Base-by-base conservation (phyloP, 306 rosid genomes). In the Inga oerstediana region DNA sequence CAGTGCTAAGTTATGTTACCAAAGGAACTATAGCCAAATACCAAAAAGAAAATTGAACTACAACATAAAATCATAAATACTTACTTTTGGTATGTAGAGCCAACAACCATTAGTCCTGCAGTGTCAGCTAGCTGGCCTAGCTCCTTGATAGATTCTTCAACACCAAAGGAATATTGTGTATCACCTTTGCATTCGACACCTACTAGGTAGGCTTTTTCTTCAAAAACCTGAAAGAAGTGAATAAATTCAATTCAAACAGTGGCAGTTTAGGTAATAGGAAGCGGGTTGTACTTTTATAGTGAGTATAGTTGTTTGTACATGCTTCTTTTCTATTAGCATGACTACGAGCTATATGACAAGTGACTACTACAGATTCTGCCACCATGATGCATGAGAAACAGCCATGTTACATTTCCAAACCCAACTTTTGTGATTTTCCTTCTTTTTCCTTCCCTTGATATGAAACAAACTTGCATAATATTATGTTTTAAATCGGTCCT, bases 121-220 rank as follows among this genome's bases (percentile, higher is more conserved):
- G 99, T 94, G 88, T 96, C 98, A 81, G 99, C 98, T 70, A 96
- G 85, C 84, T 96, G 99, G 75, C 78, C 87, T 89, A 94, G 79
- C 80, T 96, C 98, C 74, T 89, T 89, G 32, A 94, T 88, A 27
- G 99, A 96, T 71, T 96, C 95, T 34, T 94, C 90, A 9, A 87
- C 86, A 45, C 94, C 91, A 82, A 96, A 92, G 35, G 79, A 86
- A 85, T 91, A 86, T 69, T 83, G 83, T 4, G 45, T 68, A 64
- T 86, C 88, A 7, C 91, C 91, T 86, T 91, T 96, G 43, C 91
- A 89, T 84, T 94, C 97, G 67, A 94, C 97, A 5, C 98, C 97
- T 4, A 96, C 97, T 54, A 96, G 86, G 81, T 94, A 96, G 4
- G 98, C 91, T 82, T 91, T 92, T 82, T 96, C 99, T 87, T 90